Percentiles rank a stretch among this genome's conserved stretches.
phyloP scores from a whole-genome alignment of 176 grass and related monocot genomes.

The Poa pratensis region DNA sequence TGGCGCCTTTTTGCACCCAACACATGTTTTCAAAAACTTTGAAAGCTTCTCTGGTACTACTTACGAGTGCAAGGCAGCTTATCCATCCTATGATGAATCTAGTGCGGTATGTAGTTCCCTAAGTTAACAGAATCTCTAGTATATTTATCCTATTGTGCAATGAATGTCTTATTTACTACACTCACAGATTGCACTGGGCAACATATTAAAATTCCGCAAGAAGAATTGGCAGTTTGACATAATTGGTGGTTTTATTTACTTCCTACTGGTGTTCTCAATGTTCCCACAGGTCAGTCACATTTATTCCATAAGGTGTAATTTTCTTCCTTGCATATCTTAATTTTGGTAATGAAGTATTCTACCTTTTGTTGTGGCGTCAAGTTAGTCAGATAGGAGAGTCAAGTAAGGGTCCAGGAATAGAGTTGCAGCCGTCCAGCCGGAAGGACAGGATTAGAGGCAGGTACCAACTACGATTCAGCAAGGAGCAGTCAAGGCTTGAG shows the following conservation, averaged over 20 bases:
- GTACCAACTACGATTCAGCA: too few species aligned
- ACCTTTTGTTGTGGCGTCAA: too few species aligned
- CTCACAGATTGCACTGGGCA: constrained; percentile 85
- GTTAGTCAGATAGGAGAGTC: too few species aligned
- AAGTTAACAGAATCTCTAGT: constrained; percentile 7
- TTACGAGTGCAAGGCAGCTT: constrained; percentile 84
- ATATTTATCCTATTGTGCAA: constrained; percentile 40
- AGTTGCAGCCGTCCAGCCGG: too few species aligned
- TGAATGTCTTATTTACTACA: constrained; percentile 42
- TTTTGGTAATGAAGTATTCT: constrained; percentile 5
- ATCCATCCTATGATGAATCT: constrained; percentile 86
- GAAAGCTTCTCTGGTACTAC: constrained; percentile 66
- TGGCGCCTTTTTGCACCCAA: constrained; percentile 96
- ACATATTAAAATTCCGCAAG: constrained; percentile 92
- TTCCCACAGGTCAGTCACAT: constrained; percentile 75
- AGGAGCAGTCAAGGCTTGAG: too few species aligned
- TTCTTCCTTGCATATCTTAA: neutral
- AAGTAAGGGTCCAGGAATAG: too few species aligned
- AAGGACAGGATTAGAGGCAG: too few species aligned
- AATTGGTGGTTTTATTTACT: constrained; percentile 99
- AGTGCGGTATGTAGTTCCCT: constrained; percentile 64
- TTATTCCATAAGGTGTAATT: constrained; percentile 24
- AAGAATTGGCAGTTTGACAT: constrained; percentile 99
- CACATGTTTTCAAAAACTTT: constrained; percentile 91
- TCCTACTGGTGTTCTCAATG: constrained; percentile 93